Evolutionary conservation across 768 basidiomycete species (phyloP), one percentile per base, ranked within the genome.

Genomic region (Auriscalpium vulgare): DNA sequence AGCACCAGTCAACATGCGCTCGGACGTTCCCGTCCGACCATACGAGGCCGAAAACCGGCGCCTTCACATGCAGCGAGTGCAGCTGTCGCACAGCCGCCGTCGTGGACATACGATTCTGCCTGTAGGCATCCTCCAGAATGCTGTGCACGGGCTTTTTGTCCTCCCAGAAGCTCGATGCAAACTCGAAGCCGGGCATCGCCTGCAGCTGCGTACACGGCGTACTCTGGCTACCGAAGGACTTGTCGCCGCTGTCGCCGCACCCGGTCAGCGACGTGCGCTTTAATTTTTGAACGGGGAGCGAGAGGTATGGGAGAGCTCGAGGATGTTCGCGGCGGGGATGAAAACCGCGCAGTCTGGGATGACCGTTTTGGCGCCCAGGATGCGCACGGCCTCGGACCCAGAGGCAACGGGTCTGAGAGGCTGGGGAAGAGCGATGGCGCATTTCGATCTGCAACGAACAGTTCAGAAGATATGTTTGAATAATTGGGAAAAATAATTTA

Each of bases 1-100:
- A n/a, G 55, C 76, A 79, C 81, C 81, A 82, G 62, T 83, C 81
- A 1, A 80, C 66, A 59, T 82, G 81, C 1, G 79, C 80, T 35
- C 78, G 69, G 37, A 82, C 80, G 10, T 62, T 72, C 16, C 77
- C 76, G 45, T 75, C 74, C 8, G 78, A 72, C 79, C 80, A 82
- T 14, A 82, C 74, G 6, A 83, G 65, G 7, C 81, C 81, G 54
- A 82, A 73, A 1, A 83, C 71, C 2, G 80, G 80, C 5, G 73
- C 74, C 8, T 63, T 57, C 9, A 83, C 67, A 43, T 68, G 67
- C 23, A 80, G 63, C 14, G 79, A 77, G 50, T 79, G 72, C 21
- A 81, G 66, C 61, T 82, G 81, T 1, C 81, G 74, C 1, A 70
- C 73, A 6, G 74, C 74, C 4, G 78, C 71, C 10, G 80, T 72